phyloP scores from a whole-genome alignment of 2,329 filamentous ascomycete genomes.

The Fusarium continuum region DNA sequence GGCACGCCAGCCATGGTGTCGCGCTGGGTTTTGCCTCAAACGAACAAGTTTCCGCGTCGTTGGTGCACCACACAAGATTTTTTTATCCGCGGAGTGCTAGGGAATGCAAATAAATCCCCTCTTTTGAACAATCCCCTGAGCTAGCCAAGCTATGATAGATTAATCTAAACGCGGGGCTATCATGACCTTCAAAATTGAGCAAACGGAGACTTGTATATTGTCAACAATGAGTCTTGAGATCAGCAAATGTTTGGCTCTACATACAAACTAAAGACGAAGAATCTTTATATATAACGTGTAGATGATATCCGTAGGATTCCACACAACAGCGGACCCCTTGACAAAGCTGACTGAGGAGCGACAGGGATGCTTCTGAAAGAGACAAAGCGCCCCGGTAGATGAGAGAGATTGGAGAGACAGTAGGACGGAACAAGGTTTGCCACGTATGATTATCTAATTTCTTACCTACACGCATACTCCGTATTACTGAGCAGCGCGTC shows the following conservation, averaged over 20 bases:
- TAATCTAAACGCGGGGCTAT: conserved; percentile 9
- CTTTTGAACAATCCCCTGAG: neutral
- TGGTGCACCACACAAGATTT: neutral
- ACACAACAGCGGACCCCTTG: neutral
- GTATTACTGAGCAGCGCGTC: neutral
- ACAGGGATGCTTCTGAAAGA: neutral
- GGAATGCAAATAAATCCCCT: neutral
- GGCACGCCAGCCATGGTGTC: conserved; percentile 14
- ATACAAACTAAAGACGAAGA: neutral
- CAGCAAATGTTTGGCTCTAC: neutral
- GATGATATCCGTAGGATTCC: neutral
- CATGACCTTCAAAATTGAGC: too few relatives aligned
- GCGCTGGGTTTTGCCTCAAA: neutral
- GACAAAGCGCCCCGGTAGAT: neutral
- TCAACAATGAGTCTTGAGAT: too few relatives aligned
- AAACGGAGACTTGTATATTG: too few relatives aligned
- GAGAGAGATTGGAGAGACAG: neutral
- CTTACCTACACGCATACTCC: neutral
- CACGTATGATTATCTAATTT: neutral
- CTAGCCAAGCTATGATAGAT: neutral
- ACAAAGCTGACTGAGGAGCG: neutral
- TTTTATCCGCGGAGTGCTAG: neutral
- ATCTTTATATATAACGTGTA: neutral
- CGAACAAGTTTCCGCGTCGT: neutral
- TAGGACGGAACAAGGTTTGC: neutral